Percentiles rank a stretch among this genome's conserved stretches.
Conservation (phyloP, 768 basidiomycete genomes). For the Pleurotus citrinopileatus region DNA sequence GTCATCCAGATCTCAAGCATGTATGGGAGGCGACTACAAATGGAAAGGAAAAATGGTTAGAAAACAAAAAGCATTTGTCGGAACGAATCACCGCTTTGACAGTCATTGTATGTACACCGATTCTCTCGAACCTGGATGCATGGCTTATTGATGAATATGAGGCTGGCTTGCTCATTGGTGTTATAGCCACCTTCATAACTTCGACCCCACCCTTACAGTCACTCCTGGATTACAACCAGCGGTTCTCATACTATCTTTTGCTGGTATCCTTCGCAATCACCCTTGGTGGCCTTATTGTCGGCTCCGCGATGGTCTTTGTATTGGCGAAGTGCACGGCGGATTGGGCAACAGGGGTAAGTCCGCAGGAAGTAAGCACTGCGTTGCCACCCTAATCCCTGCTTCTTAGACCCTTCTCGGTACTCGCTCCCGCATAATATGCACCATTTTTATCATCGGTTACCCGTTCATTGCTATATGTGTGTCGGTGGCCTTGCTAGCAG, state of each 20-base stretch:
- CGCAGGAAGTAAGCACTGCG: background rate
- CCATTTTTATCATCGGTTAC: background rate
- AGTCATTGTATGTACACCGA: background rate
- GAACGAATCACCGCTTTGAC: constrained; percentile 3
- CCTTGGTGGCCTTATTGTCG: constrained; percentile 6
- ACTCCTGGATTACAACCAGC: constrained; percentile 2
- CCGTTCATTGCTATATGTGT: constrained; percentile 3
- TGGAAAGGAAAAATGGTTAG: background rate
- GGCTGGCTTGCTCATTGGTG: constrained; percentile 5
- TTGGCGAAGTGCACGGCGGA: background rate
- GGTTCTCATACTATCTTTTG: background rate
- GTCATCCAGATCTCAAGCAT: too few relatives aligned
- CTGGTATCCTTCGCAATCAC: constrained; percentile 5
- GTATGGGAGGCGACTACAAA: too few relatives aligned
- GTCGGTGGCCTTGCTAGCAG: background rate
- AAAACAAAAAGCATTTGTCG: background rate
- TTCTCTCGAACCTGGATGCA: background rate
- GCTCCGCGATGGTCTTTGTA: constrained; percentile 6
- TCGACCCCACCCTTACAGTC: background rate
- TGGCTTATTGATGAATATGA: background rate
- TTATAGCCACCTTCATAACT: constrained; percentile 2
- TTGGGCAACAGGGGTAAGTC: background rate
- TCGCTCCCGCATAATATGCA: constrained; percentile 3
- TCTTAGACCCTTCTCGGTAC: background rate
- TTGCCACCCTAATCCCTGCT: background rate